phyloP scores from a whole-genome alignment of 495 filamentous ascomycete species.

The Cercophora samala region DNA sequence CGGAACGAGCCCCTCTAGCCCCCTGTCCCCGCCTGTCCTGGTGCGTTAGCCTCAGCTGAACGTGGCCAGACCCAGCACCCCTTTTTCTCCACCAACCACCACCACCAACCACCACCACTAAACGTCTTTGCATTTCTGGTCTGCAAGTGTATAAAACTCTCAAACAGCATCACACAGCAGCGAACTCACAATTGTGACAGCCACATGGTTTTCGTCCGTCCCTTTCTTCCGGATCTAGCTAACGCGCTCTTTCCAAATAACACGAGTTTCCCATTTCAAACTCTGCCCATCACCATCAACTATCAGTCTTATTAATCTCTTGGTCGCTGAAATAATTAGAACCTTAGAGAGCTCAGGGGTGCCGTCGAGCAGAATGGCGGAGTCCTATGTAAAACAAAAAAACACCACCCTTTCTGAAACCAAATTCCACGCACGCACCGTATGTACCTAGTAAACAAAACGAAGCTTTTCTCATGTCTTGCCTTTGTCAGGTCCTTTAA shows the following conservation, averaged over 20 bases:
- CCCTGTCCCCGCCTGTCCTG: neutral
- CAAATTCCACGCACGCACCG: too few relatives aligned
- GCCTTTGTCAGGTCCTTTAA: too few relatives aligned
- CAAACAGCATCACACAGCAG: neutral
- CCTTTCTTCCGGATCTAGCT: neutral
- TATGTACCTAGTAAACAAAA: too few relatives aligned
- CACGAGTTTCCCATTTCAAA: too few relatives aligned
- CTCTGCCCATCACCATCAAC: neutral
- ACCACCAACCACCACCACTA: too few relatives aligned
- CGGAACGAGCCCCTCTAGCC: neutral
- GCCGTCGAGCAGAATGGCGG: neutral
- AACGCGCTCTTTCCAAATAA: neutral
- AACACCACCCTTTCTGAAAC: neutral
- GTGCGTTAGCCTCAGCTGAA: neutral
- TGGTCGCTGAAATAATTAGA: neutral
- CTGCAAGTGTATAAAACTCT: too few relatives aligned
- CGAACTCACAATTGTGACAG: neutral
- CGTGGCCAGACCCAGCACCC: neutral
- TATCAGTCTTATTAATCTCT: too few relatives aligned
- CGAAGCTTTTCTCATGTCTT: too few relatives aligned
- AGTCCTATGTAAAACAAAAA: neutral
- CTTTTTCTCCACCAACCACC: conserved; percentile 7
- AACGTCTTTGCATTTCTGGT: neutral
- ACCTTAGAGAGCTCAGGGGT: neutral
- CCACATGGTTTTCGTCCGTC: neutral